phyloP scores from a whole-genome alignment of 495 filamentous ascomycete genomes.

The Hypoxylon fragiforme region DNA sequence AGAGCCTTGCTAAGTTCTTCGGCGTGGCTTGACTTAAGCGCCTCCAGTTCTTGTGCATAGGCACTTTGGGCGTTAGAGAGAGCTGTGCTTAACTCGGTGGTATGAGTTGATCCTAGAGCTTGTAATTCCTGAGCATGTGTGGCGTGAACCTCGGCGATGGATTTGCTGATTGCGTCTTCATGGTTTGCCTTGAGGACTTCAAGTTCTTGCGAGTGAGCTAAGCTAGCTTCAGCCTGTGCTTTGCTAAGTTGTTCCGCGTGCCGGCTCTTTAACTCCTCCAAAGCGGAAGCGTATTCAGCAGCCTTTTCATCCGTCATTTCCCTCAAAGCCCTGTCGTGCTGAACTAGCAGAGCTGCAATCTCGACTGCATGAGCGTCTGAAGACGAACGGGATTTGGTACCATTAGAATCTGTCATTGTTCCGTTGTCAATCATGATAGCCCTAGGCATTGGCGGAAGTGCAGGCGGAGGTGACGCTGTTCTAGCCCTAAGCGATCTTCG shows the following conservation, averaged over 20 bases:
- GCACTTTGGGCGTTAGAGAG: conserved; percentile 34
- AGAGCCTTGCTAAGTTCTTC: conserved; percentile 43
- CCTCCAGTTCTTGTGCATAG: conserved; percentile 41
- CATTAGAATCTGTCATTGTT: conserved; percentile 82
- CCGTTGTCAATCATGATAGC: conserved; percentile 74
- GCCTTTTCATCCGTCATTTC: conserved; percentile 49
- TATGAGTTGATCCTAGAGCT: conserved; percentile 42
- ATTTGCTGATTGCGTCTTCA: conserved; percentile 43
- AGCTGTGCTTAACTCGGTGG: conserved; percentile 40
- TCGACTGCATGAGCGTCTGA: conserved; percentile 32
- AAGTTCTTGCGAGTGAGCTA: conserved; percentile 40
- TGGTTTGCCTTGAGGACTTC: conserved; percentile 44
- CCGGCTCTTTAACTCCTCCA: conserved; percentile 49
- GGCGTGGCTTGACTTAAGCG: conserved; percentile 49
- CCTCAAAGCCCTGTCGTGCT: conserved; percentile 51
- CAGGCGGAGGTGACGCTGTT: conserved; percentile 55
- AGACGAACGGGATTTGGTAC: conserved; percentile 42
- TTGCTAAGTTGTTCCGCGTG: conserved; percentile 48
- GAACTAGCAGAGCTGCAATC: conserved; percentile 40
- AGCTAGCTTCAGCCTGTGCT: conserved; percentile 41
- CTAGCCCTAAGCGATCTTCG: conserved; percentile 50
- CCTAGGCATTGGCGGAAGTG: conserved; percentile 56
- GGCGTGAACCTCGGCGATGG: conserved; percentile 41
- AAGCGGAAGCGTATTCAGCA: conserved; percentile 48
- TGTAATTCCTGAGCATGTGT: conserved; percentile 44